phyloP scores from a whole-genome alignment of 805 yeast species.

The Candida glaebosa region DNA sequence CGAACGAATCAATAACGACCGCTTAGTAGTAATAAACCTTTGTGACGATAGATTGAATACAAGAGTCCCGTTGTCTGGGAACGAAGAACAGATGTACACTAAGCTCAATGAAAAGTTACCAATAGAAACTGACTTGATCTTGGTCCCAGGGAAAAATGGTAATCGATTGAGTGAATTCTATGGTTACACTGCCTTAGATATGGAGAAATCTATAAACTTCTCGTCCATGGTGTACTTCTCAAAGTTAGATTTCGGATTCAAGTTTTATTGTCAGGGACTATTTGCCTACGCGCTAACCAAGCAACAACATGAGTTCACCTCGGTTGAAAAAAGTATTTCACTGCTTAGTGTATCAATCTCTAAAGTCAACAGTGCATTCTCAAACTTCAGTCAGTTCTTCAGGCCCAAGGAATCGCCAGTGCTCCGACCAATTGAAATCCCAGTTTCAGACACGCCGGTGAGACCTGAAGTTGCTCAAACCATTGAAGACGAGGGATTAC shows the following conservation, averaged over 20 bases:
- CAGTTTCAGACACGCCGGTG: no score
- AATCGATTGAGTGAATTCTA: constrained; percentile 5
- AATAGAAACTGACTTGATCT: constrained; percentile 12
- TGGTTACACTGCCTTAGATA: constrained; percentile 11
- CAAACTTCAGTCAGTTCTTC: not conserved
- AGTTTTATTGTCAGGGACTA: constrained; percentile 15
- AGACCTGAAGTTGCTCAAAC: no score
- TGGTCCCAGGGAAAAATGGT: constrained; percentile 10
- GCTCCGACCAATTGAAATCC: not conserved
- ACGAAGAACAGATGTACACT: not conserved
- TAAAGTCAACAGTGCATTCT: not conserved
- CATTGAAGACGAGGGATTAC: no score
- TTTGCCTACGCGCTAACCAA: constrained; percentile 10
- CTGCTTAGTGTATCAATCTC: not conserved
- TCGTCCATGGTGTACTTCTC: constrained; percentile 12
- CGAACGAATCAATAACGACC: constrained; percentile 7
- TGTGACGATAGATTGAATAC: constrained; percentile 15
- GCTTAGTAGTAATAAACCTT: constrained; percentile 14
- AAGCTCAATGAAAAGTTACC: constrained; percentile 11
- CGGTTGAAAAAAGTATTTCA: not conserved
- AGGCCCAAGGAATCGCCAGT: not conserved
- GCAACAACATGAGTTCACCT: not conserved
- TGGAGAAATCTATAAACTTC: not conserved
- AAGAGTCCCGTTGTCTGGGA: constrained; percentile 1
- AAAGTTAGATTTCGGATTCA: constrained; percentile 15